Conservation (phyloP, 768 basidiomycete genomes). For the Rhizopogon roseolus region DNA sequence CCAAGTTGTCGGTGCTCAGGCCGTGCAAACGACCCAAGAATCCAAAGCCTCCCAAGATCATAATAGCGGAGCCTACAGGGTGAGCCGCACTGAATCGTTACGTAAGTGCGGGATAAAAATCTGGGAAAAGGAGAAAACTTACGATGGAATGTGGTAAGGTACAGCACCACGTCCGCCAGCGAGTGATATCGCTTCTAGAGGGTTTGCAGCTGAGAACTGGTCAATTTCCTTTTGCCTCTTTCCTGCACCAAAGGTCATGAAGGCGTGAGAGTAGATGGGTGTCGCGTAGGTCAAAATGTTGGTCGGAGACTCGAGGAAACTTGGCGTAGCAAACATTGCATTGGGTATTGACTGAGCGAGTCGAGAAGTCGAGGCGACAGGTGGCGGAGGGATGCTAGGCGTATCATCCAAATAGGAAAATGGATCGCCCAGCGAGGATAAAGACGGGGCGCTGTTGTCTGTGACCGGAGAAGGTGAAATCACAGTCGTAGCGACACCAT, state of each 20-base stretch:
- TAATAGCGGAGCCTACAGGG: slow-evolving; percentile 73
- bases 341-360: slow-evolving; percentile 18
- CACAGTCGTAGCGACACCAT: neutral
- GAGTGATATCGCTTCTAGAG: slow-evolving; percentile 53
- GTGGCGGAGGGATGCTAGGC: slow-evolving; percentile 23
- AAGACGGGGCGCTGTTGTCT: neutral
- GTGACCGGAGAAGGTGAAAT: slow-evolving; percentile 2
- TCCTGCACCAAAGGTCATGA: slow-evolving; percentile 84
- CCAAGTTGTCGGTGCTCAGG: slow-evolving; percentile 83
- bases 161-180: slow-evolving; percentile 48
- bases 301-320: slow-evolving; percentile 29
- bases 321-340: slow-evolving; percentile 30
- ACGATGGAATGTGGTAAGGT: slow-evolving; percentile 82
- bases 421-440: slow-evolving; percentile 38
- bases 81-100: slow-evolving; percentile 58
- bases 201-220: slow-evolving; percentile 63
- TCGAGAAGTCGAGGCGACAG: slow-evolving; percentile 18
- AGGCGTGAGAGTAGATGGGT: slow-evolving; percentile 67
- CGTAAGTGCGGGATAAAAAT: slow-evolving; percentile 2
- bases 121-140: slow-evolving; percentile 22
- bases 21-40: slow-evolving; percentile 81
- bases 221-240: slow-evolving; percentile 84
- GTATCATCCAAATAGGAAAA: slow-evolving; percentile 54
- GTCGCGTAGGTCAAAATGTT: slow-evolving; percentile 45
- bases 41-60: slow-evolving; percentile 87